Base-by-base conservation (phyloP, 2,329 filamentous ascomycete genomes). In the Alternaria incomplexa region DNA sequence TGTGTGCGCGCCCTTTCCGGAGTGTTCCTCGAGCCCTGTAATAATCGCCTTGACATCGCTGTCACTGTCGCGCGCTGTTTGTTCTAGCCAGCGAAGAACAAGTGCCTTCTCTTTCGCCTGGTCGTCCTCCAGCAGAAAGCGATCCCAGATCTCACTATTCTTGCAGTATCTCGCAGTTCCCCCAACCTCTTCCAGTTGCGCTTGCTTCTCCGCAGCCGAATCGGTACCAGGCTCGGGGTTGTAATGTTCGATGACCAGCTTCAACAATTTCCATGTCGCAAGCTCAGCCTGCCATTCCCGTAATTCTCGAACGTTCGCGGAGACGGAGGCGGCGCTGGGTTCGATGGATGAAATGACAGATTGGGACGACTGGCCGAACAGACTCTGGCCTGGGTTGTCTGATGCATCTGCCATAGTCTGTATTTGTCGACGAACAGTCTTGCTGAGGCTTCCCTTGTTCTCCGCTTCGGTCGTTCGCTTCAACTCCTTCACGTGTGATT, bases 251-350 rank as follows among this genome's bases (percentile, higher is more conserved):
- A 97, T 85, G 64, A 97, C 84, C 43, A 92, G 87, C 52, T 89
- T 87, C 62, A 98, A 83, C 26, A 98, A 84, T 74, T 96, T 90
- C 96, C 96, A 99, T 0, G 93, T 96, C 72, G 96, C 93, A 44
- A 90, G 88, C 80, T 99, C 96, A 67, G 91, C 86, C 79, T 96
- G 89, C 85, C 93, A 91, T 59, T 88, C 86, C 73, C 86, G 84
- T 12, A 90, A 75, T 64, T 88, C 85, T 56, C 84, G 77, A 20
- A 84, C 74, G 46, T 78, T 81, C 30, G 81, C 68, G n/a, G 72
- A 73, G 32, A 75, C 73, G 26, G 70, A 60, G 20, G 66, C 51
- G 6, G 61, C 53, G 56, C 48, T 58, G 8, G 65, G 43, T 23
- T 74, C 68, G 25, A 65, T 56, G 3, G 73, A 71, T 6, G 69